Evolutionary conservation across 495 filamentous ascomycete genomes (phyloP).

Genomic region (Penicillium pancosmium): DNA sequence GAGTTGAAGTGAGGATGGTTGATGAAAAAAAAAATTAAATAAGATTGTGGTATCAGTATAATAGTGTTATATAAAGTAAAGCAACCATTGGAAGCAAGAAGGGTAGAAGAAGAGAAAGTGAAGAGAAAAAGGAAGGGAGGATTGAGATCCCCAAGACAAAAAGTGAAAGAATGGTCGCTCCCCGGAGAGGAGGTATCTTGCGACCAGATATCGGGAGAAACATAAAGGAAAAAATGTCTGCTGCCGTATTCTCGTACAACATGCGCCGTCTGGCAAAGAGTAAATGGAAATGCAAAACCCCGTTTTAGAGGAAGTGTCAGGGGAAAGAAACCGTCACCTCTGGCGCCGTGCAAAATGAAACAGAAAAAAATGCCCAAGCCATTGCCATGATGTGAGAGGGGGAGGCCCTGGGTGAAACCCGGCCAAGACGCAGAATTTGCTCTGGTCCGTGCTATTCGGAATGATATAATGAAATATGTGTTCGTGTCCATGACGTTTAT

Average conservation of each 20-base stretch:
- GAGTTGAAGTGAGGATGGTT: neutral
- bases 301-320: constrained; percentile 15
- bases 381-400: constrained; percentile 21
- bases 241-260: constrained; percentile 32
- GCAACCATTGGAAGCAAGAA: neutral
- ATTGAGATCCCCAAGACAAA: neutral
- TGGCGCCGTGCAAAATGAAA: constrained; percentile 25
- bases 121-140: constrained; percentile 7
- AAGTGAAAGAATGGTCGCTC: constrained; percentile 8
- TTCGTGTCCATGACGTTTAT: constrained; percentile 8
- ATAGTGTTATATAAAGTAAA: constrained; percentile 5
- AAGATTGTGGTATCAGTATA: constrained; percentile 19
- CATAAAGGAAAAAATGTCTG: constrained; percentile 13
- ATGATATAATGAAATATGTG: constrained; percentile 4
- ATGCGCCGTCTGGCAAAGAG: constrained; percentile 18
- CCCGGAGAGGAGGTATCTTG: constrained; percentile 10
- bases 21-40: neutral
- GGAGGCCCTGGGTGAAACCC: neutral
- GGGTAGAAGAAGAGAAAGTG: constrained; percentile 1
- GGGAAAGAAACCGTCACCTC: constrained; percentile 21
- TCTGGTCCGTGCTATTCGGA: neutral
- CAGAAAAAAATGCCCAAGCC: constrained; percentile 17
- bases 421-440: neutral
- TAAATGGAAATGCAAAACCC: constrained; percentile 5
- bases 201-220: neutral